Evolutionary conservation across 306 rosid species (phyloP), one percentile per base, ranked within the genome.

Genomic region (Lablab purpureus): DNA sequence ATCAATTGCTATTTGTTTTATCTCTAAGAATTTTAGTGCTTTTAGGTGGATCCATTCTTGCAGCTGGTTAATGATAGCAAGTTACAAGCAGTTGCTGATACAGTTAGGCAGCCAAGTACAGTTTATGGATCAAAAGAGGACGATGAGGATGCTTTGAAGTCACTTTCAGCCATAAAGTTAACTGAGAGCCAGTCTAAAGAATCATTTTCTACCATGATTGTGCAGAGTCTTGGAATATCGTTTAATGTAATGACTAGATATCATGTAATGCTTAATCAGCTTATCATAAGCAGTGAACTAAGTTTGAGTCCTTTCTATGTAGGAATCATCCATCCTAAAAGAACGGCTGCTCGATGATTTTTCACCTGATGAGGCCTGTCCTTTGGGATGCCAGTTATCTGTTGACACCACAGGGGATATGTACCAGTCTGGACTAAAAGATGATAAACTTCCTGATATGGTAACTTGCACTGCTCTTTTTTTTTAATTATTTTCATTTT

Each of bases 41-140:
- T 73, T 82, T 87, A 94, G 97, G 87, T 75, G 71, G 98, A 94
- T 80, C 98, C 98, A 51, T 94, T 89, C 86, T 90, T 94, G 74
- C 85, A 47, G 54, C 73, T 94, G 80, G 84, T 91, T 50, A 86
- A 84, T 21, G 97, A 90, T 73, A 73, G 74, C 87, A 91, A 91
- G 87, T 87, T 94, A 74, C 89, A 87, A 80, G 90, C 91, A 56
- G 85, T 73, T 70, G 67, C 4, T 59, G 55, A 83, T 82, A 78
- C 86, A 79, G 40, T 50, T 23, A 76, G 73, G 64, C 67, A 67
- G 27, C 85, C 78, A 15, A 74, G 80, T 74, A 73, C 72, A 73
- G 77, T 54, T 32, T 94, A 90, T 78, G 98, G 98, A 82, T 89
- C 96, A 1, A 83, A 85, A 58, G 97, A 88, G 84, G 98, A 94